Evolutionary conservation across 2,329 filamentous ascomycete genomes (phyloP), one percentile per base, ranked within the genome.

Genomic region (Corinectria fuckeliana): DNA sequence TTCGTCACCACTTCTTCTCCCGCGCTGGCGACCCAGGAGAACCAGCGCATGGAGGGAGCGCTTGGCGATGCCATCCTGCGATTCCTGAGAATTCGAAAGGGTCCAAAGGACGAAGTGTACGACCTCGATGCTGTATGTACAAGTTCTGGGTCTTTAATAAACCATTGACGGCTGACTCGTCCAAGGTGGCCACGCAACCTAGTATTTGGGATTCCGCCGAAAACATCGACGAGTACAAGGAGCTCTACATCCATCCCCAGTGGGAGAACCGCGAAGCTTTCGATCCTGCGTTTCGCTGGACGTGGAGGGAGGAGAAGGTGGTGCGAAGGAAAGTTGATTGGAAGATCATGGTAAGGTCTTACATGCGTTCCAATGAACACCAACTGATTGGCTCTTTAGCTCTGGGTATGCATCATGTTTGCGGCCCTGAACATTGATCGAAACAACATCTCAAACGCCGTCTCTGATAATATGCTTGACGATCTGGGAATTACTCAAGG

Each of bases 351-450:
- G 72, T 75, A 59, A 50, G 66, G n/a, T 7, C 45, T 21, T 10
- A 14, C 16, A 45, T 21, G 2, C 20, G 30, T 20, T 10, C 7
- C 14, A 1, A 30, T 14, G 16, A 25, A 18, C n/a, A 7, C 2
- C n/a, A 4, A 3, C n/a, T 36, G 3, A 14, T 28, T 56, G 2
- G 51, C 9, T 11, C 5, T 36, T 2, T 20, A 74, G 73, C 47
- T 73, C 49, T 75, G 71, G 73, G 66, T 64, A 36, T 81, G 81
- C 38, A 66, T 82, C 58, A 81, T 66, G 61, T 71, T 71, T 50
- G 64, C 73, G 48, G 71, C 68, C 5, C 75, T 85, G 38, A 81
- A 85, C 60, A 71, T 84, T 4, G 81, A 82, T 50, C 74, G 81
- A 0, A 76, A 78, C 6, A 83, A 83, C 61, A 69, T 83, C 16